Conservation (phyloP, 2,329 filamentous ascomycete genomes). For the Epicoccum nigrum region DNA sequence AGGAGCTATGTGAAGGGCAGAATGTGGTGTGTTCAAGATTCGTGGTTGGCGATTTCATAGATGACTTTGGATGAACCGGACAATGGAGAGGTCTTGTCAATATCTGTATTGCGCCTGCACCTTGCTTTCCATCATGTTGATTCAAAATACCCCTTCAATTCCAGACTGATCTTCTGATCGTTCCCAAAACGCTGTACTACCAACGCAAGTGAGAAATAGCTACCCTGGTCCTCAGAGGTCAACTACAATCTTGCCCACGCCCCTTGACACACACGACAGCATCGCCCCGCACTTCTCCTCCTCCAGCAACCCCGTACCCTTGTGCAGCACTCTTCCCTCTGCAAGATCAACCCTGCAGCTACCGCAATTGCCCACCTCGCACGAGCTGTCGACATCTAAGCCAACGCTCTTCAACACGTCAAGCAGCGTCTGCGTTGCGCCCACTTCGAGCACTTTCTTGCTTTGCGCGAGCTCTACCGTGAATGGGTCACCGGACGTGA, state of each 20-base stretch:
- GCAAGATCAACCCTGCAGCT: conserved; percentile 51
- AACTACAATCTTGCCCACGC: conserved; percentile 42
- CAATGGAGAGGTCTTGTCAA: too few species aligned
- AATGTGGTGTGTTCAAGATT: too few species aligned
- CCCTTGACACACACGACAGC: conserved; percentile 48
- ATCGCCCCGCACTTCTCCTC: conserved; percentile 45
- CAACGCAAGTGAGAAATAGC: too few species aligned
- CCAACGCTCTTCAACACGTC: conserved; percentile 51
- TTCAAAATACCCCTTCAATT: too few species aligned
- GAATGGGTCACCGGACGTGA: conserved; percentile 64
- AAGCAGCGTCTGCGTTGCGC: conserved; percentile 50
- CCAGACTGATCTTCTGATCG: too few species aligned
- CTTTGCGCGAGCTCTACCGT: conserved; percentile 59
- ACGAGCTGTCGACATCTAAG: conserved; percentile 53
- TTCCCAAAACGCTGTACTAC: too few species aligned
- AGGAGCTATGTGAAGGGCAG: too few species aligned
- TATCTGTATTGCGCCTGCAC: too few species aligned
- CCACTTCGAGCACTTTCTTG: conserved; percentile 53
- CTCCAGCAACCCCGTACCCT: conserved; percentile 46
- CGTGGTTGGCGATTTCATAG: too few species aligned
- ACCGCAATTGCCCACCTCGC: conserved; percentile 54
- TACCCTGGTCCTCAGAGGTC: conserved; percentile 26
- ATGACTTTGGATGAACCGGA: too few species aligned
- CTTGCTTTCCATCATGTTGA: too few species aligned
- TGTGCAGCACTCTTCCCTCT: conserved; percentile 48